Base-by-base conservation (phyloP, 2,329 filamentous ascomycete species). In the Aspergillus ustus region DNA sequence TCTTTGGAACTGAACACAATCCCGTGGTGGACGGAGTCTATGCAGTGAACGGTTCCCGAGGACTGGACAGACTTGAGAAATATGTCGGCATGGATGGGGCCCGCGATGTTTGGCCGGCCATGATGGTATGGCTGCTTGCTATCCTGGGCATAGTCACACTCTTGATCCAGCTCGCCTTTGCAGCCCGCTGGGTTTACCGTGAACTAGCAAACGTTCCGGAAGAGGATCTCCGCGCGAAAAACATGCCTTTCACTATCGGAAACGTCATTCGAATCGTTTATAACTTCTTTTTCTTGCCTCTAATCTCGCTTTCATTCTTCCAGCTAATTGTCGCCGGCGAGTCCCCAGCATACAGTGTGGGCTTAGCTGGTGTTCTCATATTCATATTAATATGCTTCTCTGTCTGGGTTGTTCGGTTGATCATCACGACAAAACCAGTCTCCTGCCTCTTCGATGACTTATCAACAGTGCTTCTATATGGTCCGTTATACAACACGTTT, bases 401-500 rank as follows among this genome's bases (percentile, higher is more conserved):
- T 2, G 82, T 82, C 29, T 97, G 93, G 89, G 86, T 96, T 28
- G 86, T 97, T 52, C 87, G 87, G 71, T 83, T 96, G 54, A 94
- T 98, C 69, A 87, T 90, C 60, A 87, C 83, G 25, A 95, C 92
- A 0, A 89, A 91, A 66, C 93, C 93, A 6, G 89, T 93, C 63
- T 91, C 92, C 1, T 90, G 92, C 67, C 83, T 99, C 9, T 99
- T 97, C 74, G 95, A 99, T 77, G 93, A 98, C 71, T 83, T 99
- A 52, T 88, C 92, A 7, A 97, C 92, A 0, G 88, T 98, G 8
- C 83, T 99, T 2, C 84, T 92, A 1, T 98, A 97, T 70, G 95
- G 95, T 0, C 92, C 95, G 5, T 82, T 99, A 7, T 99, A 99
- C 78, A 99, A 99, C 78, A 99, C 95, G 0, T 98, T 96, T 75